phyloP scores from a whole-genome alignment of 345 rosid species.

The Carallia brachiata region DNA sequence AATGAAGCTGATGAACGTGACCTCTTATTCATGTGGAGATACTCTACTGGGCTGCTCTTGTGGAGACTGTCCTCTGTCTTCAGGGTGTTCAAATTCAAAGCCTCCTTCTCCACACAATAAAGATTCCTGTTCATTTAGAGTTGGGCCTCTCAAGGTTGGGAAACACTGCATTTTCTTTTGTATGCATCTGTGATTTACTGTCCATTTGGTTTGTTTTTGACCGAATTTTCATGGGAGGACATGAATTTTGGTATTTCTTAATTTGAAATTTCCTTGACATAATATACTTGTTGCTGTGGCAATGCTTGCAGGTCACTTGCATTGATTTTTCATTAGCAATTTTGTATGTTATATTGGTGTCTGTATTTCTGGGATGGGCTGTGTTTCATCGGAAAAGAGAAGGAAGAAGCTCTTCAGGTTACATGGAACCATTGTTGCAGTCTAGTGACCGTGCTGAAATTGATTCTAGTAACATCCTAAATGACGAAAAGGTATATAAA shows the following conservation, averaged over 20 bases:
- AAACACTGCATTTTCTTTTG: neutral
- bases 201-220: neutral
- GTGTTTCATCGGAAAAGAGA: conserved; percentile 10
- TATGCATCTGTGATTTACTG: conserved; percentile 3
- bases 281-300: conserved; percentile 23
- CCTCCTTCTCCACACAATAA: conserved; percentile 23
- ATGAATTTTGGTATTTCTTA: neutral
- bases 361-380: conserved; percentile 23
- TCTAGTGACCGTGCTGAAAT: conserved; percentile 43
- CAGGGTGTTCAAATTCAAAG: conserved; percentile 22
- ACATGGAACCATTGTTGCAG: conserved; percentile 50
- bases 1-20: conserved; percentile 23
- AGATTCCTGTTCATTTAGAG: conserved; percentile 17
- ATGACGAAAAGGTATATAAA: conserved; percentile 48
- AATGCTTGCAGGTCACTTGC: conserved; percentile 27
- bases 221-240: conserved; percentile 10
- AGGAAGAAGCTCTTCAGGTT: conserved; percentile 30
- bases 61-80: conserved; percentile 27
- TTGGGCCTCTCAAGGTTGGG: conserved; percentile 22
- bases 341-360: conserved; percentile 18
- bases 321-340: conserved; percentile 24
- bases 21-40: conserved; percentile 27
- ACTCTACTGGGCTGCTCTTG: conserved; percentile 28
- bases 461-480: conserved; percentile 26
- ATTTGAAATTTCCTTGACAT: neutral